Percentiles rank a stretch among this genome's conserved stretches.
These are phyloP conservation scores for Pluteus cervinus DNA, from an alignment of 768 basidiomycete genomes.

Conservation along the genomic window DNA sequence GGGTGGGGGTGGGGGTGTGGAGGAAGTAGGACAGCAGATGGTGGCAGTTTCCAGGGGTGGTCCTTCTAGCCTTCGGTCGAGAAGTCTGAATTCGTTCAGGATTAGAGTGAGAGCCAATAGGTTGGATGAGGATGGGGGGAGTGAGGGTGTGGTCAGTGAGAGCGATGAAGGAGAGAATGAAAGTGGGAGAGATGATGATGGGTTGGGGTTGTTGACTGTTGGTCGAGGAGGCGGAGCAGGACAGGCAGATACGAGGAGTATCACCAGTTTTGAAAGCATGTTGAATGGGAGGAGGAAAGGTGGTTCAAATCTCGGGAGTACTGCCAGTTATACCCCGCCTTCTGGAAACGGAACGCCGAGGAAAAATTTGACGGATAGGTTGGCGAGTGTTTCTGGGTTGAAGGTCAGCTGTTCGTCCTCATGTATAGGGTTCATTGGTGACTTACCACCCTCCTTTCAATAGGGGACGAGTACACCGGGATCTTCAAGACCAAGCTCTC, in stretches of 20 bases:
- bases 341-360: constrained; percentile 26
- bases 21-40: constrained; percentile 42
- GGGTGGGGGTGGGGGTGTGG: constrained; percentile 18
- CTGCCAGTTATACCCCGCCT: constrained; percentile 8
- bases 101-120: constrained; percentile 28
- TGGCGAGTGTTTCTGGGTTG: constrained; percentile 71
- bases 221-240: constrained; percentile 16
- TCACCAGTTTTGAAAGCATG: constrained; percentile 86
- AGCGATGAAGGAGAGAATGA: constrained; percentile 27
- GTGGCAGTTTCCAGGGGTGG: constrained; percentile 38
- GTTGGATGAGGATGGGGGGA: constrained; percentile 37
- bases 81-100: constrained; percentile 36
- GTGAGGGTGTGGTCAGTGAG: constrained; percentile 29
- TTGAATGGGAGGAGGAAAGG: constrained; percentile 41
- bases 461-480: constrained; percentile 12
- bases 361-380: constrained; percentile 74
- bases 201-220: constrained; percentile 27
- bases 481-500: constrained; percentile 20
- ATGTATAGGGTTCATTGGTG: background rate
- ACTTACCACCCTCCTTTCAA: constrained; percentile 11
- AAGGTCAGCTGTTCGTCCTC: constrained; percentile 23
- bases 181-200: constrained; percentile 33
- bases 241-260: constrained; percentile 57
- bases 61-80: constrained; percentile 36
- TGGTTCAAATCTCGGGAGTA: constrained; percentile 7